Evolutionary conservation across 768 basidiomycete genomes (phyloP).

Genomic region (Suillus tomentosus): DNA sequence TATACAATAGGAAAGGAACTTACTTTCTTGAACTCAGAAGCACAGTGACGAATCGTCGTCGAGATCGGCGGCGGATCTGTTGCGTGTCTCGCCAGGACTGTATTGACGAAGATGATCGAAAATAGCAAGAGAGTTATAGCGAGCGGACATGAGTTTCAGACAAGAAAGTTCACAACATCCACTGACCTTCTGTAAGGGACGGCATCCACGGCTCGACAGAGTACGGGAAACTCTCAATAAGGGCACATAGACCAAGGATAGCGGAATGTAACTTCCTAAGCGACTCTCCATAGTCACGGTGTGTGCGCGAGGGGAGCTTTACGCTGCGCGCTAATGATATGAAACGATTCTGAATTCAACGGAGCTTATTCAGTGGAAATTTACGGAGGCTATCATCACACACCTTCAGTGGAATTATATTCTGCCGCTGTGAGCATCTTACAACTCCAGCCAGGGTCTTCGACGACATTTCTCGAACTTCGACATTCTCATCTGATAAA

Average conservation of each 20-base stretch:
- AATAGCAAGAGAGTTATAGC: neutral
- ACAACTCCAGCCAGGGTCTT: constrained; percentile 85
- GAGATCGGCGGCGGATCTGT: constrained; percentile 90
- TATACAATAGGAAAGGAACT: constrained; percentile 23
- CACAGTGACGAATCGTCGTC: constrained; percentile 83
- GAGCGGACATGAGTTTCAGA: constrained; percentile 1
- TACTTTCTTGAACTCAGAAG: constrained; percentile 85
- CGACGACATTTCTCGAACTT: constrained; percentile 90
- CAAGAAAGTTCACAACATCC: neutral
- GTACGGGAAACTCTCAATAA: constrained; percentile 94
- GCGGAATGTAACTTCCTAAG: constrained; percentile 82
- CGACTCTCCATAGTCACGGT: constrained; percentile 71
- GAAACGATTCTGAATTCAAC: constrained; percentile 70
- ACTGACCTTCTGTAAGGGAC: constrained; percentile 70
- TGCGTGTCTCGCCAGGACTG: constrained; percentile 76
- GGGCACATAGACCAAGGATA: constrained; percentile 89
- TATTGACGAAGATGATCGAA: constrained; percentile 10
- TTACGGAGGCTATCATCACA: constrained; percentile 15
- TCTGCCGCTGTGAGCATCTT: constrained; percentile 87
- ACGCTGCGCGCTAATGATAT: constrained; percentile 59
- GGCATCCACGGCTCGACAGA: constrained; percentile 95
- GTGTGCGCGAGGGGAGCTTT: constrained; percentile 66
- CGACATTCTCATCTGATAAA: constrained; percentile 86
- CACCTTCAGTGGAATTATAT: constrained; percentile 83
- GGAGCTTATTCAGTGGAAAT: constrained; percentile 10